phyloP scores from a whole-genome alignment of 345 rosid genomes.

The Arabidopsis thaliana region DNA sequence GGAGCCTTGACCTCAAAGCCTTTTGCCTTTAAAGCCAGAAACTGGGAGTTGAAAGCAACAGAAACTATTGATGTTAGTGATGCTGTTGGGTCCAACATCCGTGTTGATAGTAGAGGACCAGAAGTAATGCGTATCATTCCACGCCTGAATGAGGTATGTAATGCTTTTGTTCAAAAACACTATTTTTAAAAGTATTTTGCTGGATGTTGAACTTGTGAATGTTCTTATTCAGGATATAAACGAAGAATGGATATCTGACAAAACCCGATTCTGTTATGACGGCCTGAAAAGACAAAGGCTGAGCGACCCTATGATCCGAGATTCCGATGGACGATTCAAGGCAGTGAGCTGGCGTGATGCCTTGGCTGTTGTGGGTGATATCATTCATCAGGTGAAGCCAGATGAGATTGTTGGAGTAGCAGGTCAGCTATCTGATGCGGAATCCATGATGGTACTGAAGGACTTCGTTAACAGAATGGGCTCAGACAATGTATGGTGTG shows the following conservation, averaged over 20 bases:
- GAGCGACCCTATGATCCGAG: conserved; percentile 98
- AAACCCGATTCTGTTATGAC: conserved; percentile 93
- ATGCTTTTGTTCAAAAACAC: background rate
- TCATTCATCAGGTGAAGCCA: conserved; percentile 72
- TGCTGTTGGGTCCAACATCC: conserved; percentile 96
- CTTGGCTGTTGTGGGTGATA: conserved; percentile 86
- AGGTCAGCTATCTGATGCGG: conserved; percentile 94
- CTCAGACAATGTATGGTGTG: conserved; percentile 92
- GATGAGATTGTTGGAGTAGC: conserved; percentile 92
- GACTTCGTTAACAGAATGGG: conserved; percentile 94
- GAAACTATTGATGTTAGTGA: conserved; percentile 95
- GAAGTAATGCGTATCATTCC: conserved; percentile 96
- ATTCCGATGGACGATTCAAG: conserved; percentile 87
- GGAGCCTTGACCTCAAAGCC: conserved; percentile 99
- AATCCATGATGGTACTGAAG: conserved; percentile 97
- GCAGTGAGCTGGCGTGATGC: conserved; percentile 97
- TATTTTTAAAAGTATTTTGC: background rate
- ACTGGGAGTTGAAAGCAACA: conserved; percentile 98
- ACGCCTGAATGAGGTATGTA: conserved; percentile 85
- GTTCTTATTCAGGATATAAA: conserved; percentile 79
- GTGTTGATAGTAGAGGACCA: conserved; percentile 97
- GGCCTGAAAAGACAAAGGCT: conserved; percentile 99
- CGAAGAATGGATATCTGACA: conserved; percentile 99
- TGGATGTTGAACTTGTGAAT: conserved; percentile 30
- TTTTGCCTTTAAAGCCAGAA: conserved; percentile 97